Conservation (phyloP, 2,329 filamentous ascomycete genomes). For the Monilinia polystroma region DNA sequence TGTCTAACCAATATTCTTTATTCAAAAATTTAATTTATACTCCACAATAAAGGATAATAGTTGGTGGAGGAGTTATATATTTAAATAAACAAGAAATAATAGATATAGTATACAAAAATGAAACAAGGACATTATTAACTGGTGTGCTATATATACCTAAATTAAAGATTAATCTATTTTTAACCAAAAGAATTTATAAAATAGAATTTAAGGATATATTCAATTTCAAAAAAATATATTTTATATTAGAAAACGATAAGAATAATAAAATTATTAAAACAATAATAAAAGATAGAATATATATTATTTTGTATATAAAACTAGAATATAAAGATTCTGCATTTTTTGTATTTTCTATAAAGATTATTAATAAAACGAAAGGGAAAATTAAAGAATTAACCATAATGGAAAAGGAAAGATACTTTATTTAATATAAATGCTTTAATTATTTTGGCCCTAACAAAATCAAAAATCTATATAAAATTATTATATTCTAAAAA, state of each 20-base stretch:
- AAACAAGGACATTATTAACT: neutral
- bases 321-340: too few species aligned
- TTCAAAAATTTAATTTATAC: neutral
- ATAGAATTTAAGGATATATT: neutral
- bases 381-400: too few species aligned
- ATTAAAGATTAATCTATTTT: neutral
- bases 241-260: neutral
- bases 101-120: too few species aligned
- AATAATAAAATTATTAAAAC: neutral
- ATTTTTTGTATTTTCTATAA: too few species aligned
- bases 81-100: neutral
- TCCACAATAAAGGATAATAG: neutral
- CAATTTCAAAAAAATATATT: neutral
- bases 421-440: too few species aligned
- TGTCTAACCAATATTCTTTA: neutral
- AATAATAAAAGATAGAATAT: too few species aligned
- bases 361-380: too few species aligned
- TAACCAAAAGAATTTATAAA: neutral
- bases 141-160: neutral
- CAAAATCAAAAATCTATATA: too few species aligned
- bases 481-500: too few species aligned
- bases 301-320: too few species aligned
- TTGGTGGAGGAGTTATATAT: neutral
- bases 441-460: too few species aligned
- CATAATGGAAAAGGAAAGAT: too few species aligned